Percentiles rank a stretch among this genome's conserved stretches.
phyloP scores from a whole-genome alignment of 768 basidiomycete species.

The Hortiboletus flavorubellus region DNA sequence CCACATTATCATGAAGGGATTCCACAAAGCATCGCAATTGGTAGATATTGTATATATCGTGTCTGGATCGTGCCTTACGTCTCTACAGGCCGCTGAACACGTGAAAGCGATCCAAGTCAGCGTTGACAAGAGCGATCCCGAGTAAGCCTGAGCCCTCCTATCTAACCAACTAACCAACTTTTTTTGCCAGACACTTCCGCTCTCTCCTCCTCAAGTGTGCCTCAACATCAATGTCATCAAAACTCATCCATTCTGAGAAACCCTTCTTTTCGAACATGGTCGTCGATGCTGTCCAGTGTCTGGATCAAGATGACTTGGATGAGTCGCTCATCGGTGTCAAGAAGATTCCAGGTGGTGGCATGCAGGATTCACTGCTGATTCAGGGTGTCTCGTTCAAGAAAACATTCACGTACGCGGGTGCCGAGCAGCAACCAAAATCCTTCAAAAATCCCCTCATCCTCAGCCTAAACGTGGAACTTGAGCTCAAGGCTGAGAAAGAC shows the following conservation, averaged over 20 bases:
- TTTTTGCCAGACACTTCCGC: constrained; percentile 70
- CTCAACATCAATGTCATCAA: constrained; percentile 99
- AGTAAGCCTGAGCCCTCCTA: constrained; percentile 50
- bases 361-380: constrained; percentile 92
- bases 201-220: constrained; percentile 95
- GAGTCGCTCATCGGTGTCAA: constrained; percentile 96
- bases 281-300: constrained; percentile 89
- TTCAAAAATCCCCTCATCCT: constrained; percentile 88
- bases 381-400: constrained; percentile 97
- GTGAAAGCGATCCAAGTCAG: constrained; percentile 88
- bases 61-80: constrained; percentile 7
- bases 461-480: constrained; percentile 95
- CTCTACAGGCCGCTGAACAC: constrained; percentile 68
- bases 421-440: constrained; percentile 96
- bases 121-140: constrained; percentile 86
- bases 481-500: constrained; percentile 98
- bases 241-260: constrained; percentile 97
- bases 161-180: constrained; percentile 4
- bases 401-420: constrained; percentile 98
- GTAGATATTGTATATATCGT: constrained; percentile 43
- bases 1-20: constrained; percentile 97
- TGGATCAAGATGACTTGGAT: constrained; percentile 92
- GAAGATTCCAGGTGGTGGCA: constrained; percentile 95
- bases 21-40: constrained; percentile 81
- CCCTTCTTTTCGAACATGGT: constrained; percentile 99